Percentiles rank a stretch among this genome's conserved stretches.
phyloP scores from a whole-genome alignment of 306 rosid genomes.

The Lotus japonicus region DNA sequence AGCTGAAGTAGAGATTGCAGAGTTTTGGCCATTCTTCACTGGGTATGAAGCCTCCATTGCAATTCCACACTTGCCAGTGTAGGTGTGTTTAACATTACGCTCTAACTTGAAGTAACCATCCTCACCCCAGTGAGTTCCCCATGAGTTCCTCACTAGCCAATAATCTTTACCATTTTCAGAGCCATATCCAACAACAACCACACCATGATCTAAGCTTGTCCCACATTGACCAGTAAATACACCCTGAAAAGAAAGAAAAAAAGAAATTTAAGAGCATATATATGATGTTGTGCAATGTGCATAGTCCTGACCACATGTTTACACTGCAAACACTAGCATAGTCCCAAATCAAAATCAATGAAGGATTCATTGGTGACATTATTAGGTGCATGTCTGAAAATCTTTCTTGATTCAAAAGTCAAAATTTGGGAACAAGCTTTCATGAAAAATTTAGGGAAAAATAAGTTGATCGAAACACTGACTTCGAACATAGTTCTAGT shows the following conservation, averaged over 20 bases:
- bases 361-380: no score
- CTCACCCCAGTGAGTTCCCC: conserved; percentile 93
- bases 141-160: conserved; percentile 94
- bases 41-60: conserved; percentile 80
- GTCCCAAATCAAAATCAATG: neutral
- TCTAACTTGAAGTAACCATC: conserved; percentile 73
- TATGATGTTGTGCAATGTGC: neutral
- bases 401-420: no score
- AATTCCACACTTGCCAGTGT: conserved; percentile 75
- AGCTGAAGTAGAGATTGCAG: conserved; percentile 13
- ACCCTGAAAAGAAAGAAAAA: conserved; percentile 39
- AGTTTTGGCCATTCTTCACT: conserved; percentile 39
- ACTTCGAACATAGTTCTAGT: neutral
- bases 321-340: no score
- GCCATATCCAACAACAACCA: conserved; percentile 83
- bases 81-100: conserved; percentile 36
- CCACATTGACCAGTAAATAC: conserved; percentile 83
- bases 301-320: neutral
- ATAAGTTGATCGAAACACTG: no score
- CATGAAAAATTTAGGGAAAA: no score
- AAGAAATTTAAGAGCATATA: neutral
- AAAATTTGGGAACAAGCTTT: no score
- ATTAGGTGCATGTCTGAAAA: no score
- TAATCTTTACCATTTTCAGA: conserved; percentile 71
- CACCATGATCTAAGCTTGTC: conserved; percentile 66